Conservation (phyloP, 2,329 filamentous ascomycete species). For the Penicillium sp. region DNA sequence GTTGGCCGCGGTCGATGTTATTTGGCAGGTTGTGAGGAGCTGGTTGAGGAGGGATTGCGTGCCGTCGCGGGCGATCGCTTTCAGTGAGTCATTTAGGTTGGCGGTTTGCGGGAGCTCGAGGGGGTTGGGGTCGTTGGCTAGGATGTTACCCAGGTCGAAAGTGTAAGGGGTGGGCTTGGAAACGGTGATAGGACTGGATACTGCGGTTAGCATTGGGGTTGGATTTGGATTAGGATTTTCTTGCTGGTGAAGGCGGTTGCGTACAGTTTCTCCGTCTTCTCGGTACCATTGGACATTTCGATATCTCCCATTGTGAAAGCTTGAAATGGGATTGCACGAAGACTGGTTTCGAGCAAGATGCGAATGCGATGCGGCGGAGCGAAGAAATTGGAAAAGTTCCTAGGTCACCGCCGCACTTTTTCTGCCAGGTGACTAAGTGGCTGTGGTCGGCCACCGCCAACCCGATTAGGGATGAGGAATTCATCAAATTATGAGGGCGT, state of each 20-base stretch:
- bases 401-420: slow-evolving; percentile 33
- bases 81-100: slow-evolving; percentile 68
- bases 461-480: slow-evolving; percentile 26
- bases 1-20: slow-evolving; percentile 65
- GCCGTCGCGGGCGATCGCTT: slow-evolving; percentile 79
- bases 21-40: slow-evolving; percentile 83
- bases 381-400: slow-evolving; percentile 40
- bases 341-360: slow-evolving; percentile 5
- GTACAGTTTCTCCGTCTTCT: slow-evolving; percentile 48
- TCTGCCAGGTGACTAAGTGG: slow-evolving; percentile 26
- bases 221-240: slow-evolving; percentile 4
- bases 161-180: slow-evolving; percentile 87
- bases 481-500: slow-evolving; percentile 31
- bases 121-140: slow-evolving; percentile 86
- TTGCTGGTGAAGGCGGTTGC: slow-evolving; percentile 14
- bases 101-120: slow-evolving; percentile 59
- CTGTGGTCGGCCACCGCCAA: slow-evolving; percentile 20
- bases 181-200: slow-evolving; percentile 62
- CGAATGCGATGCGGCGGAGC: too few species aligned
- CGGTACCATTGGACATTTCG: slow-evolving; percentile 29
- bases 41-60: slow-evolving; percentile 94
- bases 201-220: slow-evolving; percentile 21
- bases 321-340: slow-evolving; percentile 11
- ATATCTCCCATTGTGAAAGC: slow-evolving; percentile 32
- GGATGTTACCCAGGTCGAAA: slow-evolving; percentile 87